phyloP scores from a whole-genome alignment of 768 basidiomycete genomes.

The Albatrellus ellisii region DNA sequence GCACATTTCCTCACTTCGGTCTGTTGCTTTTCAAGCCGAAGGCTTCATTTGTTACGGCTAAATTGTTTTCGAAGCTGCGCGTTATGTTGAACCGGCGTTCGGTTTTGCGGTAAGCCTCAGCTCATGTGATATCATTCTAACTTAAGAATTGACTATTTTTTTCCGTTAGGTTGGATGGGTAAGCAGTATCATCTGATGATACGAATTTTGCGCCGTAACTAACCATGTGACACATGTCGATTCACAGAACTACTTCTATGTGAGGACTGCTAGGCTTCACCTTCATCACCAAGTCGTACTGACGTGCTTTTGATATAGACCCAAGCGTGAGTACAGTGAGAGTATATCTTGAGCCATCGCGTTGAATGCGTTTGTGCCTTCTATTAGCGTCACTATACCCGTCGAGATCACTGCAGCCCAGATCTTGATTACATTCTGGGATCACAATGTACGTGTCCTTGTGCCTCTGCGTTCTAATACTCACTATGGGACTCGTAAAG shows the following conservation, averaged over 20 bases:
- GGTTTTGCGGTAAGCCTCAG: conserved; percentile 20
- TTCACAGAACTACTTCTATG: conserved; percentile 40
- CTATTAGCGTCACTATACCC: conserved; percentile 45
- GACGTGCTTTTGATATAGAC: conserved; percentile 12
- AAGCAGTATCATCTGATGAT: conserved; percentile 8
- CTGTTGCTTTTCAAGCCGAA: conserved; percentile 5
- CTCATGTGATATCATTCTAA: conserved; percentile 6
- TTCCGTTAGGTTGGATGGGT: conserved; percentile 19
- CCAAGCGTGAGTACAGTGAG: conserved; percentile 18
- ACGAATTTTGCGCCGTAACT: neutral
- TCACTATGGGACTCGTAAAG: conserved; percentile 17
- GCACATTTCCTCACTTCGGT: conserved; percentile 67
- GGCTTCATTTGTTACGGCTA: neutral
- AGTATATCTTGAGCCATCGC: no score
- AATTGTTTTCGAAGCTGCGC: conserved; percentile 16
- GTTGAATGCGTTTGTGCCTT: no score
- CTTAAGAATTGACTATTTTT: neutral
- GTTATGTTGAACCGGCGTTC: conserved; percentile 25
- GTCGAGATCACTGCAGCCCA: conserved; percentile 67
- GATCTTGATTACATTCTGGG: conserved; percentile 64
- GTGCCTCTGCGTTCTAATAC: neutral
- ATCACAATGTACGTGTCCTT: conserved; percentile 31
- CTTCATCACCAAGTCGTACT: neutral
- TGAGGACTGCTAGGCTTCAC: conserved; percentile 22
- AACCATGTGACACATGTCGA: neutral